Evolutionary conservation across 108 stramenopile genomes (phyloP).

Genomic region (Pseudonitzschia multiseries): DNA sequence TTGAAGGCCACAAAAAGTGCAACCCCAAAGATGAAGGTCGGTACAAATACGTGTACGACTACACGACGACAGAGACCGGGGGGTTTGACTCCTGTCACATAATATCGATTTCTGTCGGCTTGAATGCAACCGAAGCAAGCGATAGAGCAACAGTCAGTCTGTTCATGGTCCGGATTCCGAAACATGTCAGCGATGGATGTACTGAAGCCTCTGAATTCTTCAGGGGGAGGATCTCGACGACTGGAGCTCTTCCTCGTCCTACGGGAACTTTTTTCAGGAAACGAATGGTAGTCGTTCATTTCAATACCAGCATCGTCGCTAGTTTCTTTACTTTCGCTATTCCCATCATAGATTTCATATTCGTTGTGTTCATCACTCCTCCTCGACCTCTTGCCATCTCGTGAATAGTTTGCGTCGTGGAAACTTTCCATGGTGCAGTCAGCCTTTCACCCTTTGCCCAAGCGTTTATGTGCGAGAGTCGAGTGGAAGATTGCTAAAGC

Average conservation of each 20-base stretch:
- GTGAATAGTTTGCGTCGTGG: neutral
- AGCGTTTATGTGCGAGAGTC: too few relatives aligned
- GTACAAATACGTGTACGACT: conserved; percentile 52
- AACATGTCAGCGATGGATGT: conserved; percentile 58
- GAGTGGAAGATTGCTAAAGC: too few relatives aligned
- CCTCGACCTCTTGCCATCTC: neutral
- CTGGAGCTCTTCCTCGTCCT: neutral
- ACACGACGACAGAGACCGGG: conserved; percentile 54
- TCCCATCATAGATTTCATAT: neutral
- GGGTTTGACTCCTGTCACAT: conserved; percentile 57
- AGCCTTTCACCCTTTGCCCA: neutral
- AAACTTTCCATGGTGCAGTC: neutral
- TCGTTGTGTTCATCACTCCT: neutral
- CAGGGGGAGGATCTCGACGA: neutral
- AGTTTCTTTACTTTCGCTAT: neutral
- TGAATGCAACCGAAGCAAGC: conserved; percentile 75
- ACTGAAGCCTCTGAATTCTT: conserved; percentile 56
- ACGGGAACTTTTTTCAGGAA: neutral
- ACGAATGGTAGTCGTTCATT: conserved; percentile 2
- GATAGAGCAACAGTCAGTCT: conserved; percentile 68
- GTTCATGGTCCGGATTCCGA: conserved; percentile 41
- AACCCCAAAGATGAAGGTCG: conserved; percentile 49
- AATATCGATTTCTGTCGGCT: conserved; percentile 70
- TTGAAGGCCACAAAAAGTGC: conserved; percentile 64
- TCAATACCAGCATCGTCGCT: neutral